Base-by-base conservation (phyloP, 495 filamentous ascomycete species). In the Cercophora sp. region DNA sequence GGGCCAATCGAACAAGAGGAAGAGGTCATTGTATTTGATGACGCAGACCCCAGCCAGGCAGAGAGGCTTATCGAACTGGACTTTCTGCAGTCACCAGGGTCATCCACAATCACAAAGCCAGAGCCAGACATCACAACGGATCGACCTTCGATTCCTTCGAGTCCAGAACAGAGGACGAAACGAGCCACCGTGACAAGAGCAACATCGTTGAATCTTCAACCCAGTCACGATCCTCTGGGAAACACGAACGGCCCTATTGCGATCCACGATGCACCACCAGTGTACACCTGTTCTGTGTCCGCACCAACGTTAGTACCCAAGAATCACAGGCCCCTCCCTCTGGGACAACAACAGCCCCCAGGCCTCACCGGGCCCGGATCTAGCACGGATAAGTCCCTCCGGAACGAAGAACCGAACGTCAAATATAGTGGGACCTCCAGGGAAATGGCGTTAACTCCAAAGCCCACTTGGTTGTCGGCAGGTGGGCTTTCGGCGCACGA, bases 1-100 rank as follows among this genome's bases (percentile, higher is more conserved):
- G 65, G 60, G 0, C 79, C 80, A 36, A 74, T 89, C 4, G 75
- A 76, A 43, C 79, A 76, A 29, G 85, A 74, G 26, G 80, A 78
- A 22, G 68, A 82, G 54, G 63, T 67, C 41, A 78, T 74, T 40
- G 51, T 51, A 37, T 37, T 73, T 16, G 51, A 56, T 2, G 69
- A 73, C 40, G 18, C 42, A 16, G 65, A 69, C 24, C 59, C 56
- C 45, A 54, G 56, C 8, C 47, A 56, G 47, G 58, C 55, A 8
- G 68, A 63, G 11, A 60, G 51, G 5, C 54, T 75, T 15, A 77
- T 79, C 54, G 79, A 86, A 44, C 70, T 82, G 36, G 71, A 75
- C 43, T 75, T 76, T 27, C 66, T 76, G n/a, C 22, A 50, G 19
- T 16, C 57, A 54, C 41, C 20, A 40, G 5, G 47, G 29, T 0